phyloP scores from a whole-genome alignment of 2,329 filamentous ascomycete genomes.

The Colletotrichum godetiae region DNA sequence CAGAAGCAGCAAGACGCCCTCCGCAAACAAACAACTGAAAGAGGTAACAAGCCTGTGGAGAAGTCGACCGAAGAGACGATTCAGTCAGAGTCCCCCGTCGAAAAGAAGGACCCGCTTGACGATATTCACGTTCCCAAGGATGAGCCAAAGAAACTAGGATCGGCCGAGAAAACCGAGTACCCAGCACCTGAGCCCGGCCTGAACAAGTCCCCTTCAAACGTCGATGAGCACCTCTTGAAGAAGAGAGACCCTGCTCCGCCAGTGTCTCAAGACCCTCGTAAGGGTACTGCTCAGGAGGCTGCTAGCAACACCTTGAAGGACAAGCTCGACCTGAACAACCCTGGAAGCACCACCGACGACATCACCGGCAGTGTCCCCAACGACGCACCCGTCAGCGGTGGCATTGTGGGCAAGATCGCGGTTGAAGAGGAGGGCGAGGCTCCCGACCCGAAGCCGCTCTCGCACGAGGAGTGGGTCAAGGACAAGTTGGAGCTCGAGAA shows the following conservation, averaged over 20 bases:
- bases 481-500: slow-evolving; percentile 54
- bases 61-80: not conserved
- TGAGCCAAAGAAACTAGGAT: slow-evolving; percentile 21
- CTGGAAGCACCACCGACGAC: not conserved
- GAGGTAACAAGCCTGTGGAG: not conserved
- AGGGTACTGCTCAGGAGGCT: slow-evolving; percentile 21
- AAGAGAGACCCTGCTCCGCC: slow-evolving; percentile 24
- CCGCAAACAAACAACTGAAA: slow-evolving; percentile 31
- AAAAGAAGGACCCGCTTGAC: slow-evolving; percentile 27
- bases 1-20: slow-evolving; percentile 42
- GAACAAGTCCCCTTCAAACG: slow-evolving; percentile 29
- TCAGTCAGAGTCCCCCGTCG: not conserved
- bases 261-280: slow-evolving; percentile 34
- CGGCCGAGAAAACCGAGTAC: slow-evolving; percentile 35
- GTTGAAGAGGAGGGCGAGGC: slow-evolving; percentile 39
- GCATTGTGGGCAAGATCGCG: slow-evolving; percentile 41
- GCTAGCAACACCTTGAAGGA: slow-evolving; percentile 40
- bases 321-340: slow-evolving; percentile 40
- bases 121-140: slow-evolving; percentile 25
- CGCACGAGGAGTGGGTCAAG: slow-evolving; percentile 66
- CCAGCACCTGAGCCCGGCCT: slow-evolving; percentile 27
- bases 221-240: slow-evolving; percentile 30
- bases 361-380: slow-evolving; percentile 27
- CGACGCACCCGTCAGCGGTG: slow-evolving; percentile 36
- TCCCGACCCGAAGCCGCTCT: slow-evolving; percentile 55